Evolutionary conservation across 2,329 filamentous ascomycete species (phyloP).

Genomic region (Neodidymelliopsis sp.): DNA sequence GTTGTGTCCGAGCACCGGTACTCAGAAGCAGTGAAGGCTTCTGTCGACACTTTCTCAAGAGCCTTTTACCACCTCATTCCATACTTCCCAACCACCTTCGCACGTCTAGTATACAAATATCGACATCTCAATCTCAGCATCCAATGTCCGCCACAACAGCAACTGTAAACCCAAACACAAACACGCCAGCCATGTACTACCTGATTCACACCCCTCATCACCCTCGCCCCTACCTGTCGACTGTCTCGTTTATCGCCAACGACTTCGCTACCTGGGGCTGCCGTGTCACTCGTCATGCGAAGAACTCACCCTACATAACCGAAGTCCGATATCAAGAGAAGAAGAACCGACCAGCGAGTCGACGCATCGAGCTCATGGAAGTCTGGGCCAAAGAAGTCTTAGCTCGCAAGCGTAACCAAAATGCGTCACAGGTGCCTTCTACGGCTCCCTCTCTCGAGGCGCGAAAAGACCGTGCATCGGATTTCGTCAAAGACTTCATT

Average conservation of each 20-base stretch:
- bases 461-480: conserved; percentile 10
- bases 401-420: conserved; percentile 9
- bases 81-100: conserved; percentile 5
- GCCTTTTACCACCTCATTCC: not conserved
- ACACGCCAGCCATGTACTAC: conserved; percentile 7
- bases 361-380: conserved; percentile 23
- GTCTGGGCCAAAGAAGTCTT: conserved; percentile 28
- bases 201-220: conserved; percentile 17
- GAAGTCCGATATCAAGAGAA: conserved; percentile 23
- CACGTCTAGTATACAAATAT: not conserved
- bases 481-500: conserved; percentile 22
- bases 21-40: not conserved
- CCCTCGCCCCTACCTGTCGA: conserved; percentile 25
- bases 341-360: conserved; percentile 2
- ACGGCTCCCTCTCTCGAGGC: not conserved
- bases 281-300: conserved; percentile 19
- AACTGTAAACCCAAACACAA: no score
- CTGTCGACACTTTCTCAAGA: not conserved
- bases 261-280: conserved; percentile 28
- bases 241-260: conserved; percentile 23
- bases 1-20: not conserved
- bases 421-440: not conserved
- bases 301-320: conserved; percentile 20
- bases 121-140: no score
- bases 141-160: no score